A percentile compares a stretch with the other conserved stretches of the same genome.
These are phyloP conservation scores for Musa itinerans DNA, from an alignment of 176 grass and related monocot species.

Conservation along the genomic window DNA sequence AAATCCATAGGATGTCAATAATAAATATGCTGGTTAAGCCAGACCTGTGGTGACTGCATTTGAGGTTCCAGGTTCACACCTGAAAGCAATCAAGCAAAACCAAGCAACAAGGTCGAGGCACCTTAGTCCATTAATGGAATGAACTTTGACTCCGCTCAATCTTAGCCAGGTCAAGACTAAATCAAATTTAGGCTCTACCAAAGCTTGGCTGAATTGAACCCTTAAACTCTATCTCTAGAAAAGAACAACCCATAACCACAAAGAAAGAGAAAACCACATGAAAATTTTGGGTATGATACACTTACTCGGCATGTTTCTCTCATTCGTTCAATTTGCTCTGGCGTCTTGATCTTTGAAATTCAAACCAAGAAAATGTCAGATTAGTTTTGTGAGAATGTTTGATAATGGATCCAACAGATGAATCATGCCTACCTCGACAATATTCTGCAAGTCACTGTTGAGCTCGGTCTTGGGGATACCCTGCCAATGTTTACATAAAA, in stretches of 20 bases:
- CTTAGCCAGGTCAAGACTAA: not conserved
- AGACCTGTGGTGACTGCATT: too few relatives aligned
- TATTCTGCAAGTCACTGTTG: conserved; percentile 83
- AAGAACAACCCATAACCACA: conserved; percentile 8
- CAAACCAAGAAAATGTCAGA: conserved; percentile 16
- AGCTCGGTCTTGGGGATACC: conserved; percentile 91
- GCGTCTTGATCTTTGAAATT: conserved; percentile 73
- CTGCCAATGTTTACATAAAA: conserved; percentile 29
- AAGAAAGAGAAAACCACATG: conserved; percentile 14
- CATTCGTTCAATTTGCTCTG: conserved; percentile 88
- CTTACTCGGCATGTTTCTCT: conserved; percentile 96
- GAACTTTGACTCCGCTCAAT: too few relatives aligned
- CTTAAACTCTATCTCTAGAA: not conserved
- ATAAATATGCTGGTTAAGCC: too few relatives aligned
- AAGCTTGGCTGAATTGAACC: not conserved
- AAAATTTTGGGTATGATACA: not conserved
- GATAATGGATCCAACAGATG: conserved; percentile 7
- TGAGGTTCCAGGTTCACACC: too few relatives aligned
- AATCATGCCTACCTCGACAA: conserved; percentile 63
- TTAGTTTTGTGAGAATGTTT: conserved; percentile 13
- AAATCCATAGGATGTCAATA: too few relatives aligned
- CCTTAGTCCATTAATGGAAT: too few relatives aligned
- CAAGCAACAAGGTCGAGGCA: too few relatives aligned
- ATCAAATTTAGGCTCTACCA: not conserved
- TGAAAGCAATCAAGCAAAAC: too few relatives aligned